Evolutionary conservation across 176 grass and related monocot species (phyloP).

Genomic region (Phyllostachys edulis): DNA sequence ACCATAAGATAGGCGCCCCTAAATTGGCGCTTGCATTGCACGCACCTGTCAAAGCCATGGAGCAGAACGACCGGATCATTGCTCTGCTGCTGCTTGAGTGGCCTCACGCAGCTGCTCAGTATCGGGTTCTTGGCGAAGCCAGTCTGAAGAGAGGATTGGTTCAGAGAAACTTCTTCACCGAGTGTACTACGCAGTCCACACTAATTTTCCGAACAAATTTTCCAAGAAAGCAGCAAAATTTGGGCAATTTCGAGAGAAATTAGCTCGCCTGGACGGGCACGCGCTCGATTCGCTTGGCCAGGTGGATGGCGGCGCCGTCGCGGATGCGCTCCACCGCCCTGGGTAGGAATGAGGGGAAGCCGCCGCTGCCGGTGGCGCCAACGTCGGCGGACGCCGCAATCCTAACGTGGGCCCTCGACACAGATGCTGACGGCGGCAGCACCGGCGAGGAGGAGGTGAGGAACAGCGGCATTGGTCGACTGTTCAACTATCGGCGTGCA

Average conservation of each 20-base stretch:
- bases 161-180: neutral
- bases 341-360: slow-evolving; percentile 80
- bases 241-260: neutral
- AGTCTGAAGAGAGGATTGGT: slow-evolving; percentile 43
- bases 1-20: neutral
- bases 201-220: neutral
- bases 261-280: slow-evolving; percentile 64
- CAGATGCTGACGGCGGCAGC: neutral
- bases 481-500: no score
- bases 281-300: slow-evolving; percentile 83
- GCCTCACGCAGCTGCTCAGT: slow-evolving; percentile 91
- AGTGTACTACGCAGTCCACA: neutral
- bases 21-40: neutral
- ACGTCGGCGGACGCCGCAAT: slow-evolving; percentile 33
- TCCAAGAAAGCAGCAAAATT: neutral
- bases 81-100: slow-evolving; percentile 50
- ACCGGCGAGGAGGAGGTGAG: slow-evolving; percentile 25
- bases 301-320: slow-evolving; percentile 49
- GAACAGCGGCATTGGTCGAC: slow-evolving; percentile 28
- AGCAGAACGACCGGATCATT: slow-evolving; percentile 75
- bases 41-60: slow-evolving; percentile 92
- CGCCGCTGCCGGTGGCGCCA: neutral
- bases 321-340: slow-evolving; percentile 69
- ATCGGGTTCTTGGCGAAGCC: slow-evolving; percentile 55
- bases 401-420: slow-evolving; percentile 10